Evolutionary conservation across 495 filamentous ascomycete genomes (phyloP).

Genomic region (Hypoxylon perforatum): DNA sequence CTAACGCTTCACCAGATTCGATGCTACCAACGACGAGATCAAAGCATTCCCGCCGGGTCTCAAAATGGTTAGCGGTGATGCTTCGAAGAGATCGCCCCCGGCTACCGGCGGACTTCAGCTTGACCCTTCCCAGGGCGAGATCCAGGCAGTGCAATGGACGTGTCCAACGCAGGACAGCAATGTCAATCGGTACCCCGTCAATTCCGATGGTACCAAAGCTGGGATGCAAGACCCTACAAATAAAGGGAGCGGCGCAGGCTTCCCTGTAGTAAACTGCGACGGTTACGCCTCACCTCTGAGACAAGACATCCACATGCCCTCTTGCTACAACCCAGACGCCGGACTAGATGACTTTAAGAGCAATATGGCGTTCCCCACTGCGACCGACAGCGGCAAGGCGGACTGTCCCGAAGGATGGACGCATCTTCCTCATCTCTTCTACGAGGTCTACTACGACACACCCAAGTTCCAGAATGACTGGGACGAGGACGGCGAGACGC

Average conservation of each 20-base stretch:
- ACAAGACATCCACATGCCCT: constrained; percentile 58
- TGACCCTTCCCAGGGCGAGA: constrained; percentile 51
- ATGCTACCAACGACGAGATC: constrained; percentile 66
- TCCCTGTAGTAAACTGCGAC: constrained; percentile 60
- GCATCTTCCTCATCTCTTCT: constrained; percentile 68
- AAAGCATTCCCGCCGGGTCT: constrained; percentile 74
- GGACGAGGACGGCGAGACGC: constrained; percentile 60
- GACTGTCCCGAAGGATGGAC: constrained; percentile 71
- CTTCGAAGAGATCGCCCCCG: constrained; percentile 56
- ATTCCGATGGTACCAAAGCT: constrained; percentile 54
- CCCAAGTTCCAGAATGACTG: constrained; percentile 63
- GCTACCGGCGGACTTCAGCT: constrained; percentile 41
- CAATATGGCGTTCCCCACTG: constrained; percentile 61
- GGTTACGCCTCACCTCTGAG: constrained; percentile 65
- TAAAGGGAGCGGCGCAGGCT: constrained; percentile 56
- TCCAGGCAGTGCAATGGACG: constrained; percentile 56
- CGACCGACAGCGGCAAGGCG: constrained; percentile 57
- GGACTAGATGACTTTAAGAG: constrained; percentile 59
- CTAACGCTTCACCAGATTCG: constrained; percentile 57
- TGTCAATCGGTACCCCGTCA: constrained; percentile 60
- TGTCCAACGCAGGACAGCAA: constrained; percentile 55
- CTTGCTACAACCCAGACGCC: constrained; percentile 67
- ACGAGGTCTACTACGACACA: constrained; percentile 72
- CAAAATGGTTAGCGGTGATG: constrained; percentile 75
- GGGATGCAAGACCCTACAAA: constrained; percentile 61